Base-by-base conservation (phyloP, 2,329 filamentous ascomycete species). In the Colletotrichum aenigma region DNA sequence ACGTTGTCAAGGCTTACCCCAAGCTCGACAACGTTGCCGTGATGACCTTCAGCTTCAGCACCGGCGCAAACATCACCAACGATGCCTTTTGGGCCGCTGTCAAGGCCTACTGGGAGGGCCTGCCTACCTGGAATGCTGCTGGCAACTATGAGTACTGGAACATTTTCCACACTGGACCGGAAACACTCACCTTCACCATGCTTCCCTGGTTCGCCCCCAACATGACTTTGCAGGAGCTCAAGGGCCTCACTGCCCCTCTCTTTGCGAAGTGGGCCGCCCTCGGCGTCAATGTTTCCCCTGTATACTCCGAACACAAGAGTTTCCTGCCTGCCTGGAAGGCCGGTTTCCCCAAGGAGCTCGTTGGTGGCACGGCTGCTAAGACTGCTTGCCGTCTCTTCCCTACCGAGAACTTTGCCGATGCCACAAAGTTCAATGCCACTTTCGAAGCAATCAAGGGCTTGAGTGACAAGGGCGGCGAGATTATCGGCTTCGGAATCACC, bases 1-100 rank as follows among this genome's bases (percentile, higher is more conserved):
- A 92, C 80, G 92, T 89, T 0, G 84, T 88, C 52, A 89, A 88
- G 77, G 86, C 87, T 2, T 85, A 91, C 79, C 82, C 84, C 1
- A 86, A 89, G 72, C 80, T 80, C 3, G 66, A 69, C 13, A 81
- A 82, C 0, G 84, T 88, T 5, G 84, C 86, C 1, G 89, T 86
- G 3, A 84, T 87, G 3, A 86, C 83, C 7, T 79, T 91, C 6
- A 82, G 81, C 1, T 88, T 90, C 74, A 30, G 81, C 10, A 61
- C 26, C 0, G 55, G 55, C 21, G 55, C 8, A 18, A 58, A 24
- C 1, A 58, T 58, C 26, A 58, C 55, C 55, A 26, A 58, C 15
- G 55, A 58, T 26, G 55, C 55, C 26, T 58, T 58, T 10, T 58
- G 55, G 55, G 55, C 66, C 66, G 82, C 55, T 28, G 79, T 75